These are phyloP conservation scores for Glycyrrhiza uralensis DNA, from an alignment of 306 rosid genomes.

Conservation along the genomic window DNA sequence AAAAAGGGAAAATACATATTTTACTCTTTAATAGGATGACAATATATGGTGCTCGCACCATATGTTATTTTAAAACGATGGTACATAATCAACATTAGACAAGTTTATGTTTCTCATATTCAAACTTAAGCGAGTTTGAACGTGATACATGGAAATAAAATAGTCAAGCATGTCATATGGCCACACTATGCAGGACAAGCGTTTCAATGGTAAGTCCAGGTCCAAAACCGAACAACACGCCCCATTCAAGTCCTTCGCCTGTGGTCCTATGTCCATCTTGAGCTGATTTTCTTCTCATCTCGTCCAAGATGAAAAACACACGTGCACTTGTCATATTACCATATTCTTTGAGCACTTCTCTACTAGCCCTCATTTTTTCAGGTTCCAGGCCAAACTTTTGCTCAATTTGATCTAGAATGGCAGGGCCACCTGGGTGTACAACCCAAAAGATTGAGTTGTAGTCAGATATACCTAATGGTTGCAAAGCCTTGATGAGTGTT, in stretches of 20 bases:
- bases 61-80: no score
- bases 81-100: no score
- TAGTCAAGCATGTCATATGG: not conserved
- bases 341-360: constrained; percentile 56
- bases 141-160: not conserved
- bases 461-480: constrained; percentile 22
- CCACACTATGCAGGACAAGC: constrained; percentile 53
- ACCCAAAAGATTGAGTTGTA: constrained; percentile 36
- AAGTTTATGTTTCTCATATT: not conserved
- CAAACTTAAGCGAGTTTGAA: not conserved
- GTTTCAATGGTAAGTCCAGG: constrained; percentile 76
- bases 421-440: constrained; percentile 32
- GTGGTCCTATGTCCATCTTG: constrained; percentile 41
- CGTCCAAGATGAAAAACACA: constrained; percentile 61
- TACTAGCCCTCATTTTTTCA: constrained; percentile 28
- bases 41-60: no score
- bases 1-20: no score
- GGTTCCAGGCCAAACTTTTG: constrained; percentile 9
- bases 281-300: constrained; percentile 53
- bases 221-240: constrained; percentile 67
- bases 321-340: constrained; percentile 84
- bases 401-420: constrained; percentile 29
- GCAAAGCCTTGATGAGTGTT: constrained; percentile 17
- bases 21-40: no score
- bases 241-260: constrained; percentile 54